Conservation (phyloP, 768 basidiomycete species). For the Sarcodon aspratus region DNA sequence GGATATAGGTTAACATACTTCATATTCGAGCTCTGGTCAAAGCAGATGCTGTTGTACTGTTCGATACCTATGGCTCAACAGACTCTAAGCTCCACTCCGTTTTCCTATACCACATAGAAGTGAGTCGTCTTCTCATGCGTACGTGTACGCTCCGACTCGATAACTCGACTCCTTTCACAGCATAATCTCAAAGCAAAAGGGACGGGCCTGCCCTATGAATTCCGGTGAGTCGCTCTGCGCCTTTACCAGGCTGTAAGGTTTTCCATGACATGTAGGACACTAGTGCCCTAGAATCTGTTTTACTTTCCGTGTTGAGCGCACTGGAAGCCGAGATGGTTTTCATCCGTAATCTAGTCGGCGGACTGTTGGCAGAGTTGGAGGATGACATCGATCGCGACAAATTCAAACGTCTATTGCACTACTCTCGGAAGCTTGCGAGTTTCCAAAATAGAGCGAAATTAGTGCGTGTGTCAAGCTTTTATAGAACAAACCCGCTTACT, state of each 20-base stretch:
- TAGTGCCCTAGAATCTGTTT: constrained; percentile 87
- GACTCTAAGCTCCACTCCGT: constrained; percentile 81
- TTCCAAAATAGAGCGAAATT: constrained; percentile 88
- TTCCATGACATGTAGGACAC: constrained; percentile 7
- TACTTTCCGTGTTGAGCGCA: constrained; percentile 85
- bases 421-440: constrained; percentile 76
- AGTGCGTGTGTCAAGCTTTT: constrained; percentile 27
- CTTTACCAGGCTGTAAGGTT: neutral
- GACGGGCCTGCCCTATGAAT: constrained; percentile 74
- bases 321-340: constrained; percentile 96
- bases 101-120: constrained; percentile 83
- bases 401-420: constrained; percentile 84
- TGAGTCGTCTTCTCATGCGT: constrained; percentile 17
- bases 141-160: constrained; percentile 2
- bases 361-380: constrained; percentile 85
- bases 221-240: constrained; percentile 39
- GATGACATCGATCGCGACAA: constrained; percentile 94
- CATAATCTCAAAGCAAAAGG: constrained; percentile 74
- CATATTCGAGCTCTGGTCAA: constrained; percentile 94
- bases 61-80: constrained; percentile 83
- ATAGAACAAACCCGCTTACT: neutral
- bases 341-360: constrained; percentile 82
- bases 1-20: constrained; percentile 71
- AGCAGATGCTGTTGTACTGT: constrained; percentile 82
- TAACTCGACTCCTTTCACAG: constrained; percentile 22